phyloP scores from a whole-genome alignment of 2,329 filamentous ascomycete genomes.

The Cladosporium austrohemisphaericum region DNA sequence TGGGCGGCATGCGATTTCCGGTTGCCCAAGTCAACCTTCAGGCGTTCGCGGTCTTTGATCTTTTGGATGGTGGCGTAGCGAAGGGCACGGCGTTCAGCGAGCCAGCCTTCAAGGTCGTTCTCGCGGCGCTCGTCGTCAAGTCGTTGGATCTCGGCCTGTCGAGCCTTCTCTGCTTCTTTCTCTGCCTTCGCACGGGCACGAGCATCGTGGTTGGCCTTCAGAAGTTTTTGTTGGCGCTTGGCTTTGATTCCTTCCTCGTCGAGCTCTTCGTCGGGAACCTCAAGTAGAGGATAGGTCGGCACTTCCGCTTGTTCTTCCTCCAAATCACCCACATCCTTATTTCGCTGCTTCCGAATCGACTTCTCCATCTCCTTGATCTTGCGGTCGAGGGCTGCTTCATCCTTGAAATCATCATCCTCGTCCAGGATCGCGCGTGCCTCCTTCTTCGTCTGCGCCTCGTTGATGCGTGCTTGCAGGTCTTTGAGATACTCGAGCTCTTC shows the following conservation, averaged over 20 bases:
- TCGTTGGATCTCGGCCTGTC: constrained; percentile 76
- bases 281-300: constrained; percentile 82
- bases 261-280: constrained; percentile 84
- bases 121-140: constrained; percentile 79
- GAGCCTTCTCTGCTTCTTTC: constrained; percentile 87
- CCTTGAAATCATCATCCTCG: constrained; percentile 87
- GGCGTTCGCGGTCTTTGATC: constrained; percentile 88
- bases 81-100: constrained; percentile 73
- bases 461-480: constrained; percentile 69
- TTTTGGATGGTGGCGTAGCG: constrained; percentile 68
- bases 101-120: constrained; percentile 80
- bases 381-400: constrained; percentile 80
- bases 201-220: constrained; percentile 94
- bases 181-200: constrained; percentile 91
- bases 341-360: constrained; percentile 81
- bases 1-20: constrained; percentile 94
- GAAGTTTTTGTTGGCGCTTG: constrained; percentile 84
- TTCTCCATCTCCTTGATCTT: constrained; percentile 86
- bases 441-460: constrained; percentile 75
- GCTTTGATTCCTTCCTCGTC: constrained; percentile 88
- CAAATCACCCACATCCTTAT: constrained; percentile 83
- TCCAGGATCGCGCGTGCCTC: constrained; percentile 74
- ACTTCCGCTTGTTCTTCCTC: constrained; percentile 75
- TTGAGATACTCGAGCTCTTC: constrained; percentile 93
- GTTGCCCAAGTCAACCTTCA: constrained; percentile 93